Evolutionary conservation across 2,329 filamentous ascomycete species (phyloP), one percentile per base, ranked within the genome.

Genomic region (Thielaviopsis populi): DNA sequence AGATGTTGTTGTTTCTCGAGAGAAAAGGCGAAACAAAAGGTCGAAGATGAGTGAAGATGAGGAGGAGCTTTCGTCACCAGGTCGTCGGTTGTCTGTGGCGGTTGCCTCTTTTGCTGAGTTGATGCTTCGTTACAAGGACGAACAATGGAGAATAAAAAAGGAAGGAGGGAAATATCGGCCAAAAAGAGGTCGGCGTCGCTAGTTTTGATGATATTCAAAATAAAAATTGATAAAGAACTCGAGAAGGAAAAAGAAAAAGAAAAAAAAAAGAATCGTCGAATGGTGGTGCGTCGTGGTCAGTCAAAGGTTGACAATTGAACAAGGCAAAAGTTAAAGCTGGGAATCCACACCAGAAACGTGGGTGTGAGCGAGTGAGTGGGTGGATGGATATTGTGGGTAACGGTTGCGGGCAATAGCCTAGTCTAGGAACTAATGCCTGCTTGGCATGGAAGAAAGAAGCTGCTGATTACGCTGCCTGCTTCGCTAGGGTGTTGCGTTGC

Each of bases 391-490:
- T 33, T 56, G 53, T 56, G 53, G 53, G 53, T 30, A 56, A 10
- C 53, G 27, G 53, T 8, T 37, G n/a, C 53, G 27, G 53, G 30
- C 30, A 56, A 37, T 56, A 33, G 27, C 53, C 53, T 37, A 56
- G 27, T 56, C 27, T 56, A 6, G 27, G 30, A 56, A 56, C 53
- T 56, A 56, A 37, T 33, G 53, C 27, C 53, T 56, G 53, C 53
- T 56, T 56, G 53, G 53, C 53, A 56, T 37, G 27, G 53, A 56
- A 56, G 53, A 56, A 56, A 30, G 53, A 56, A 53, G 60, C 46
- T 62, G 22, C 61, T 62, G 61, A 41, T 62, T 54, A 54, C 46
- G 46, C 61, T 48, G 46, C 61, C 61, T 48, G 46, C 61, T 62
- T 62, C 42, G 41, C 46, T 54, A 54, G 30, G 61, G n/a, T 61